phyloP scores from a whole-genome alignment of 2,329 filamentous ascomycete species.

The Aphanocladium album region DNA sequence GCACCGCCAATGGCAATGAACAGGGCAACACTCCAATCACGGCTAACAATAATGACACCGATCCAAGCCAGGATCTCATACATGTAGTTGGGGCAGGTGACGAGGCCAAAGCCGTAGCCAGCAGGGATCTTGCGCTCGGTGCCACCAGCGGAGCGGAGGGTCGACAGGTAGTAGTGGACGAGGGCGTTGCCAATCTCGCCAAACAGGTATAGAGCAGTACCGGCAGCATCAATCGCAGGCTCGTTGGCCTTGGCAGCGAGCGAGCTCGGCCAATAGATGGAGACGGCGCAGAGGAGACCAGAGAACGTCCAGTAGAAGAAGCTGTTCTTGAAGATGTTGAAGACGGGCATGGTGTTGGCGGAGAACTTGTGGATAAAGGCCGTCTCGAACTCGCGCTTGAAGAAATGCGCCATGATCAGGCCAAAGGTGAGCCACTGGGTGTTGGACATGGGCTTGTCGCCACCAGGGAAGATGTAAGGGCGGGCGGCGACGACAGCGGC shows the following conservation, averaged over 20 bases:
- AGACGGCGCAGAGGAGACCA: conserved; percentile 76
- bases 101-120: conserved; percentile 77
- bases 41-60: conserved; percentile 72
- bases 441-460: conserved; percentile 49
- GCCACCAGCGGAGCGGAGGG: conserved; percentile 70
- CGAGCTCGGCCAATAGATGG: conserved; percentile 74
- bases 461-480: conserved; percentile 51
- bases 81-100: conserved; percentile 97
- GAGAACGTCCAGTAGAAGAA: conserved; percentile 88
- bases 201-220: conserved; percentile 66
- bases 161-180: conserved; percentile 73
- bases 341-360: conserved; percentile 83
- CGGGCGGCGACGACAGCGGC: conserved; percentile 66
- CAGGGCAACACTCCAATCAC: conserved; percentile 70
- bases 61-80: conserved; percentile 87
- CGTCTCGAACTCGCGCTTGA: conserved; percentile 94
- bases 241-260: conserved; percentile 53
- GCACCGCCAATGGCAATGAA: conserved; percentile 68
- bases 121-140: conserved; percentile 83
- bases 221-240: conserved; percentile 56
- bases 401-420: conserved; percentile 76
- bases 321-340: conserved; percentile 92
- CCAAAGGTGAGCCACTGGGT: conserved; percentile 69
- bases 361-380: conserved; percentile 94
- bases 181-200: conserved; percentile 77